Evolutionary conservation across 208 protist genomes (phyloP).

Genomic region (Trypanosoma congolense): DNA sequence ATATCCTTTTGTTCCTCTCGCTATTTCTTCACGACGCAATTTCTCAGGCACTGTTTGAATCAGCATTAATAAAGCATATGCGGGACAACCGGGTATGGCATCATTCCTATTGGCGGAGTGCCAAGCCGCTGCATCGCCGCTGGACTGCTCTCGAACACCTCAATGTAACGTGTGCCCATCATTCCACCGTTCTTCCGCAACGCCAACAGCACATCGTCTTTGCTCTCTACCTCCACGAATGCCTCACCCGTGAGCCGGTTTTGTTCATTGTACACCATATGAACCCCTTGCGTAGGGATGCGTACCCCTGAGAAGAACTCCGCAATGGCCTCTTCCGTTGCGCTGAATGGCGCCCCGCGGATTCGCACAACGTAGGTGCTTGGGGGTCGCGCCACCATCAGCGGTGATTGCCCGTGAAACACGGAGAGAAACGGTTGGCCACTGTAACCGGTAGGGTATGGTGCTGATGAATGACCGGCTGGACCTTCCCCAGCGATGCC

Average conservation of each 20-base stretch:
- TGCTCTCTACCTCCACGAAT: conserved; percentile 39
- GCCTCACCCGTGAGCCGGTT: conserved; percentile 37
- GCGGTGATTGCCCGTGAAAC: conserved; percentile 15
- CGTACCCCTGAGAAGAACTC: conserved; percentile 35
- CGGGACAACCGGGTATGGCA: conserved; percentile 17
- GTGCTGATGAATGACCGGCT: not conserved
- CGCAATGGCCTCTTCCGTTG: conserved; percentile 38
- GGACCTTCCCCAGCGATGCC: no score
- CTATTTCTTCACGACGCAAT: no score
- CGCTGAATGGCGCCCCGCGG: conserved; percentile 36
- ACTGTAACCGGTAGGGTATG: conserved; percentile 7
- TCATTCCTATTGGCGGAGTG: conserved; percentile 20
- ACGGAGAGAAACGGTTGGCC: conserved; percentile 14
- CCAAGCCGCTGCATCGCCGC: conserved; percentile 25
- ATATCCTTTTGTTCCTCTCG: no score
- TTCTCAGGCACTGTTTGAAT: no score
- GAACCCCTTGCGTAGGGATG: conserved; percentile 36
- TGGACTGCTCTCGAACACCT: conserved; percentile 32
- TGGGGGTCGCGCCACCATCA: conserved; percentile 15
- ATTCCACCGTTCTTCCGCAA: conserved; percentile 21
- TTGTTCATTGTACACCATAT: conserved; percentile 40
- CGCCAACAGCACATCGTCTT: conserved; percentile 21
- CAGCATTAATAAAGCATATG: conserved; percentile 11
- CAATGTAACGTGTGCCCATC: conserved; percentile 45
- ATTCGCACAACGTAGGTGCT: conserved; percentile 30